phyloP scores from a whole-genome alignment of 305 asterid species.

The Salvia sclarea region DNA sequence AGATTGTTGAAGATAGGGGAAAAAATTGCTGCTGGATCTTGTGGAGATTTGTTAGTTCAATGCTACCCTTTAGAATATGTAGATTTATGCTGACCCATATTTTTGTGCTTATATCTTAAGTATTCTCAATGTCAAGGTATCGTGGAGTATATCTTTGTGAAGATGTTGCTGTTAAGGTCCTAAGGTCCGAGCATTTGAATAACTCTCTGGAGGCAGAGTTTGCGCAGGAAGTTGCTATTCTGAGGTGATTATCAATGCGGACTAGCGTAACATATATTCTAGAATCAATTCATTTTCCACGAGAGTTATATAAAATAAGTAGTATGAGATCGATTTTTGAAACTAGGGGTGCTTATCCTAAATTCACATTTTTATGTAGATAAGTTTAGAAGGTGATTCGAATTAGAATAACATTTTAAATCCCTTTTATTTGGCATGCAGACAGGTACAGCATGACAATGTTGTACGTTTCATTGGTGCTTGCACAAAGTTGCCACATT shows the following conservation, averaged over 20 bases:
- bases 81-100: constrained; percentile 21
- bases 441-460: constrained; percentile 84
- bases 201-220: constrained; percentile 72
- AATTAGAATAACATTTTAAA: constrained; percentile 20
- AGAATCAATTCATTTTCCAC: neutral
- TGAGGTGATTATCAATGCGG: constrained; percentile 54
- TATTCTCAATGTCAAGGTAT: constrained; percentile 54
- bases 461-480: constrained; percentile 87
- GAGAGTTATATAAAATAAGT: constrained; percentile 4
- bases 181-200: constrained; percentile 76
- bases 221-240: constrained; percentile 74
- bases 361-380: neutral
- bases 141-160: constrained; percentile 73
- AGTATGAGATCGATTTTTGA: neutral
- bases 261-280: neutral
- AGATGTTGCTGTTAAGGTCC: constrained; percentile 87
- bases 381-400: constrained; percentile 6
- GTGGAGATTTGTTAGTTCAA: constrained; percentile 79
- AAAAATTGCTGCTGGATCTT: constrained; percentile 86
- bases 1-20: constrained; percentile 74
- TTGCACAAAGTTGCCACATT: constrained; percentile 71
- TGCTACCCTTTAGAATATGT: constrained; percentile 22
- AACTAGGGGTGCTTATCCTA: neutral
- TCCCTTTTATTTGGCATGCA: constrained; percentile 43
- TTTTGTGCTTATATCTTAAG: constrained; percentile 30